Percentiles rank a stretch among this genome's conserved stretches.
Evolutionary conservation across 495 filamentous ascomycete species (phyloP).

Genomic region (Penicillium samsonianum): DNA sequence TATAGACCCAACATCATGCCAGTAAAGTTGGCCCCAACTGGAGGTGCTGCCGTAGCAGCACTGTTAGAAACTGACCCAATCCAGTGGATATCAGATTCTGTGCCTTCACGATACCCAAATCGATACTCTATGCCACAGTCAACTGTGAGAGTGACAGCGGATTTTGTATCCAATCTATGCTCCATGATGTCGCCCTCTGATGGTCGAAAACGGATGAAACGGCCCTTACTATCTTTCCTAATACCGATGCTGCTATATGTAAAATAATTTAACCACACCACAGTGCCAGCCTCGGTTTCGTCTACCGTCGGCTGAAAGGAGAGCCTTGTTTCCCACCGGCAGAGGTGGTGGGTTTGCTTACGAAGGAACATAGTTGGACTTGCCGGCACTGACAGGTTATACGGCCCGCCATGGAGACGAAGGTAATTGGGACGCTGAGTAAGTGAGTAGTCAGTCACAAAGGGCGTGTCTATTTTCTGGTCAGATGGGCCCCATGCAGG

Average conservation of each 20-base stretch:
- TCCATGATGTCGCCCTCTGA: constrained; percentile 23
- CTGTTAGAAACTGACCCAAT: constrained; percentile 30
- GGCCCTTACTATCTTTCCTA: constrained; percentile 18
- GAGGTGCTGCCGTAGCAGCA: constrained; percentile 32
- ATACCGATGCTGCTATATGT: constrained; percentile 42
- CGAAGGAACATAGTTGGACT: constrained; percentile 47
- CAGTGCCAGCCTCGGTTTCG: constrained; percentile 42
- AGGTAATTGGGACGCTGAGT: constrained; percentile 37
- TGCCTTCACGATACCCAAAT: constrained; percentile 31
- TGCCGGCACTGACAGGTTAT: constrained; percentile 41
- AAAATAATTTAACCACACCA: constrained; percentile 46
- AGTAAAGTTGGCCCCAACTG: constrained; percentile 40
- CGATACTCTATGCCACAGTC: constrained; percentile 34
- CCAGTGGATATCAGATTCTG: constrained; percentile 22
- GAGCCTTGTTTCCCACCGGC: constrained; percentile 38
- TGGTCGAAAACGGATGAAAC: constrained; percentile 29
- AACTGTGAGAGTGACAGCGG: constrained; percentile 25
- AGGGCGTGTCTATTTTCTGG: constrained; percentile 28
- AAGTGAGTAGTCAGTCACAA: constrained; percentile 38
- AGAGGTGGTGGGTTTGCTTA: constrained; percentile 41
- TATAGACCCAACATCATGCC: constrained; percentile 50
- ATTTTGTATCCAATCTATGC: constrained; percentile 1
- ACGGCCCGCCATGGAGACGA: constrained; percentile 44
- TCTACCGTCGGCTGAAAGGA: constrained; percentile 32
- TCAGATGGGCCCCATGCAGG: neutral